A percentile compares a stretch with the other conserved stretches of the same genome.
phyloP scores from a whole-genome alignment of 352 stramenopile genomes.

The Blastocystis sp. region DNA sequence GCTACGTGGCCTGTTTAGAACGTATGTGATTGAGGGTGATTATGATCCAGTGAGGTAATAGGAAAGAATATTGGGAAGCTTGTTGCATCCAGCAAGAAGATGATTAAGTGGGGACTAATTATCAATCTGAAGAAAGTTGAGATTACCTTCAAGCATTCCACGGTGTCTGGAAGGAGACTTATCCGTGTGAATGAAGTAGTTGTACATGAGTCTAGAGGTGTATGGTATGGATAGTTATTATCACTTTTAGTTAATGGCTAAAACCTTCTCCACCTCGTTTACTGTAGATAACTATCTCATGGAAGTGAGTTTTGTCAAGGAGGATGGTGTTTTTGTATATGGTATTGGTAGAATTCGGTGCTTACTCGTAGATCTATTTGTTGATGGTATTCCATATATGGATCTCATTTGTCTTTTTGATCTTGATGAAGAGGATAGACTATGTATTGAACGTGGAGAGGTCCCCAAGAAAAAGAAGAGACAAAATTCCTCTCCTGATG shows the following conservation, averaged over 20 bases:
- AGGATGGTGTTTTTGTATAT: constrained; percentile 52
- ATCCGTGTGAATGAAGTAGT: constrained; percentile 65
- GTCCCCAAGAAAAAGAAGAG: constrained; percentile 42
- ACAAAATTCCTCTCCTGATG: neutral
- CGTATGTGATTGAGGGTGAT: neutral
- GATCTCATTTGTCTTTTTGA: constrained; percentile 50
- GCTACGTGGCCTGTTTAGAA: constrained; percentile 56
- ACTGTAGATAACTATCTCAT: constrained; percentile 63
- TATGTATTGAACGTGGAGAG: constrained; percentile 50
- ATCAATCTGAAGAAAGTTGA: constrained; percentile 67
- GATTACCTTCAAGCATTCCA: constrained; percentile 65
- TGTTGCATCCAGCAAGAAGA: constrained; percentile 24
- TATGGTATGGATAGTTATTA: neutral
- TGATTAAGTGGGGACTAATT: constrained; percentile 68
- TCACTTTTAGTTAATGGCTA: constrained; percentile 31
- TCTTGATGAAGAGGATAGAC: constrained; percentile 13
- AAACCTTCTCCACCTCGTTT: constrained; percentile 31
- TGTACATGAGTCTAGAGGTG: constrained; percentile 55
- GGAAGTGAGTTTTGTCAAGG: constrained; percentile 66
- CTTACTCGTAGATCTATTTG: constrained; percentile 32
- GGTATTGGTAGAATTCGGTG: neutral
- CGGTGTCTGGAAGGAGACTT: constrained; percentile 47
- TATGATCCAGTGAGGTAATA: constrained; percentile 57
- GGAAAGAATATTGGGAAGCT: constrained; percentile 67
- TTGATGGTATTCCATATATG: constrained; percentile 64